Base-by-base conservation (phyloP, 2,329 filamentous ascomycete genomes). In the Fusarium mangiferae region DNA sequence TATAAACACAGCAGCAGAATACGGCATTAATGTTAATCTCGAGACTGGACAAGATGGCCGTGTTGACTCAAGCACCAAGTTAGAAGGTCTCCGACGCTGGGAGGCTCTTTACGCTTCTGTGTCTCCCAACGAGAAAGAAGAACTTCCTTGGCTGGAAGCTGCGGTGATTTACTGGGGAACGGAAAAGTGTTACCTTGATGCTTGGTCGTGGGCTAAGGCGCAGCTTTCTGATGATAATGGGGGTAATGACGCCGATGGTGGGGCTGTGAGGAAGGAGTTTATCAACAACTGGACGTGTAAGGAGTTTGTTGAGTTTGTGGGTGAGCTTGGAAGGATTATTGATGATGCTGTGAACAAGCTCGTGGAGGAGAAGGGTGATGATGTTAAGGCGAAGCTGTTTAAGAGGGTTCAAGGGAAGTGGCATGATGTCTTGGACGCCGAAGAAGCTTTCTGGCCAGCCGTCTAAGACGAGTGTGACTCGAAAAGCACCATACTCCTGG, bases 121-220 rank as follows among this genome's bases (percentile, higher is more conserved):
- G 18, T 85, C 85, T 57, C 82, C 86, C 0, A 85, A 84, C 13
- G 83, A 84, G 6, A 86, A 82, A 4, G 71, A 76, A 5, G 61
- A 72, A 3, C 79, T 93, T 1, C 81, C 83, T 0, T 87, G 85
- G 77, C 82, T 95, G 6, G 92, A 94, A 79, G 92, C 91, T 11
- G 85, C 94, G 70, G 87, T 94, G 6, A 87, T 93, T n/a, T 87
- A 95, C 30, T 95, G 92, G 90, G 90, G 90, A n/a, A 94, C 91
- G 3, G 93, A 96, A 82, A 89, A 86, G 52, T 88, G 86, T 68
- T 92, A 92, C 78, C 78, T 91, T 24, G 84, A 88, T 44, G 87
- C 90, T 18, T 92, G 90, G 90, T 84, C 83, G 15, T 87, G 85
- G 79, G 87, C 87, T 7, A 84, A 80, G 70, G 72, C 79, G 9